Conservation (phyloP, 1,284 basidiomycete species). For the Cryptococcus maquisensis region DNA sequence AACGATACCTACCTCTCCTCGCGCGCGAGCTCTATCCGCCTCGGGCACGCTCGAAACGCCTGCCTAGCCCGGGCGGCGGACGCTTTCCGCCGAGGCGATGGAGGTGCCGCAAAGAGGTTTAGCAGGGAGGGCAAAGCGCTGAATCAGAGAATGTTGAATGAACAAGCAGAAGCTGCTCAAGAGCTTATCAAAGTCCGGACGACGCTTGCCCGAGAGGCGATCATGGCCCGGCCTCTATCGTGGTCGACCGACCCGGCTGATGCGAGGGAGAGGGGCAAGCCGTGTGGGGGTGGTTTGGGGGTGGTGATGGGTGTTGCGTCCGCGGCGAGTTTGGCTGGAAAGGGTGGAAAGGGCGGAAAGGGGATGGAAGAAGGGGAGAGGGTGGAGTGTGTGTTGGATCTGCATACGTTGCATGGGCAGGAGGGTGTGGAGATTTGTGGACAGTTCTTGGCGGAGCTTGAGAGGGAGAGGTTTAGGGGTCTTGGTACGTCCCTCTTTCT, state of each 20-base stretch:
- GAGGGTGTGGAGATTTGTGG: constrained; percentile 90
- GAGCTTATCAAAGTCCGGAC: constrained; percentile 77
- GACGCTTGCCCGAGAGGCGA: constrained; percentile 67
- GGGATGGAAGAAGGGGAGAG: constrained; percentile 71
- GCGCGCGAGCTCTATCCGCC: constrained; percentile 75
- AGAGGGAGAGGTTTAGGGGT: constrained; percentile 78
- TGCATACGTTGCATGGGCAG: constrained; percentile 82
- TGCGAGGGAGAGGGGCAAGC: constrained; percentile 66
- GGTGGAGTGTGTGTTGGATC: constrained; percentile 72
- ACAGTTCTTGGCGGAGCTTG: constrained; percentile 82
- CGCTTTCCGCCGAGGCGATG: constrained; percentile 89
- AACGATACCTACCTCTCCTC: constrained; percentile 82
- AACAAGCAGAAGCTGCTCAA: constrained; percentile 73
- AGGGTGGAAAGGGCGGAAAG: constrained; percentile 51
- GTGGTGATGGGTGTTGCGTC: constrained; percentile 74
- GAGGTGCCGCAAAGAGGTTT: constrained; percentile 88
- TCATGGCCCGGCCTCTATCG: constrained; percentile 60
- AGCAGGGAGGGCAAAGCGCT: constrained; percentile 87
- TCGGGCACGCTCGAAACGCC: constrained; percentile 88
- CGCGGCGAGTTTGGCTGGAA: too few relatives aligned
- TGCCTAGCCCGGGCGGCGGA: constrained; percentile 93
- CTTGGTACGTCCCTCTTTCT: constrained; percentile 56
- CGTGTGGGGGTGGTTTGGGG: constrained; percentile 75
- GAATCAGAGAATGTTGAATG: constrained; percentile 79
- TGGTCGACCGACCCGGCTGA: constrained; percentile 84